Base-by-base conservation (phyloP, 2,329 filamentous ascomycete genomes). In the Cercospora citrullina region DNA sequence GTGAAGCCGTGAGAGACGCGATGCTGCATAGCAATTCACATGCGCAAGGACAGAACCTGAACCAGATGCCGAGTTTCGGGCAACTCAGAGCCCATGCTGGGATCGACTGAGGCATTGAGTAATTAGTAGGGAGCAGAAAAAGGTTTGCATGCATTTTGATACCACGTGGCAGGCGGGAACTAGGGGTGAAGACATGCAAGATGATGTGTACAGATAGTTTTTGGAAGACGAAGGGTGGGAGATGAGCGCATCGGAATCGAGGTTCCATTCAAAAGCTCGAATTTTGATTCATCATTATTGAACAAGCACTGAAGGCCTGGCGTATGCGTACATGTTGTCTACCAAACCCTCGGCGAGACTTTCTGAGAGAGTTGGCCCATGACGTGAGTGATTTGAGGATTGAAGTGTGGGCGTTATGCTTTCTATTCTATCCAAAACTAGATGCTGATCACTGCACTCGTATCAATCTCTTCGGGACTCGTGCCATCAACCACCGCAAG, bases 1-100 rank as follows among this genome's bases (percentile, higher is more conserved):
- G 51, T 64, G 62, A 64, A 59, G 62, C 62, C 36, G 51, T 64
- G 8, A 58, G 31, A 53, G 48, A 58, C 31, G 62, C 62, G 12
- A 42, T 64, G 33, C 62, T 42, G 62, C 31, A 64, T 62, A 48
- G 39, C 58, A 60, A 51, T 28, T 23, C 23, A 30, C 21, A 62
- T 62, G 60, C 36, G 42, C 60, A 30, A 51, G 60, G 60, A 48
- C 60, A 48, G 60, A 62, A 62, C n/a, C 26, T 62, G 39, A 39
- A 62, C 28, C 60, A 62, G 36, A 51, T 62, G 60, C 60, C 60
- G 36, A 62, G 60, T 62, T 62, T 62, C 10, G 60, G 60, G 60
- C 60, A 62, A 30, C 60, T 62, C 42, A 48, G 60, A 62, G 60
- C 60, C 36, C 36, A 28, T 31, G 36, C 21, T 30, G 60, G 36